Evolutionary conservation across 495 filamentous ascomycete genomes (phyloP).

Genomic region (Tetracladium setigerum): DNA sequence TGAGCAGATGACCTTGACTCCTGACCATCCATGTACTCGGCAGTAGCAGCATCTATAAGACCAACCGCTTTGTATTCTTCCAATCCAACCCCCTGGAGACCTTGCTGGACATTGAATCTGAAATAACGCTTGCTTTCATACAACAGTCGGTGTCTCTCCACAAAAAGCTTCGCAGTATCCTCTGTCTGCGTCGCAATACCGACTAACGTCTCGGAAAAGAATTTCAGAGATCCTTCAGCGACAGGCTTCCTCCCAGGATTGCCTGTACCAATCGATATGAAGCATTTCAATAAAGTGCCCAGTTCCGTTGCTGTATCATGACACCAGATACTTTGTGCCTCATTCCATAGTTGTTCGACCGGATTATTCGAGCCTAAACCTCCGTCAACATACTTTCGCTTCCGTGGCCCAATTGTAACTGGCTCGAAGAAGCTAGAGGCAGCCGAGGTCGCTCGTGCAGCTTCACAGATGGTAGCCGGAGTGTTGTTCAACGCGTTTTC

Average conservation of each 20-base stretch:
- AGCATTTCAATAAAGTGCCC: constrained; percentile 28
- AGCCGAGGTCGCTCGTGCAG: constrained; percentile 9
- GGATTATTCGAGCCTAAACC: constrained; percentile 35
- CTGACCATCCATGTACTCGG: constrained; percentile 22
- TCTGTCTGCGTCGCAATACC: constrained; percentile 26
- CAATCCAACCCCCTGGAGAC: constrained; percentile 32
- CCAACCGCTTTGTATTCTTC: constrained; percentile 27
- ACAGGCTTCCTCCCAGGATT: constrained; percentile 24
- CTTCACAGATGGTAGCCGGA: constrained; percentile 8
- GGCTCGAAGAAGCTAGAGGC: constrained; percentile 13
- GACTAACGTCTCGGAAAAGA: constrained; percentile 18
- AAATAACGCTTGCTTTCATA: constrained; percentile 27
- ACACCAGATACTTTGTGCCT: constrained; percentile 33
- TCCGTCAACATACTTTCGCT: constrained; percentile 10
- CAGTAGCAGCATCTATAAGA: constrained; percentile 25
- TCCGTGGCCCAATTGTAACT: constrained; percentile 4
- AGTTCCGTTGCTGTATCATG: constrained; percentile 18
- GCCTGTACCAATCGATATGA: constrained; percentile 36
- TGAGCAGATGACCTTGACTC: constrained; percentile 17
- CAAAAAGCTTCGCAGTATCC: constrained; percentile 24
- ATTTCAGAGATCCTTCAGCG: constrained; percentile 20
- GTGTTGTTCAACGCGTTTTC: constrained; percentile 10
- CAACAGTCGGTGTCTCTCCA: constrained; percentile 13
- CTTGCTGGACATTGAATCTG: constrained; percentile 39
- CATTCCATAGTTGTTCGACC: constrained; percentile 22